Base-by-base conservation (phyloP, 2,329 filamentous ascomycete species). In the Thielaviopsis punctulata region DNA sequence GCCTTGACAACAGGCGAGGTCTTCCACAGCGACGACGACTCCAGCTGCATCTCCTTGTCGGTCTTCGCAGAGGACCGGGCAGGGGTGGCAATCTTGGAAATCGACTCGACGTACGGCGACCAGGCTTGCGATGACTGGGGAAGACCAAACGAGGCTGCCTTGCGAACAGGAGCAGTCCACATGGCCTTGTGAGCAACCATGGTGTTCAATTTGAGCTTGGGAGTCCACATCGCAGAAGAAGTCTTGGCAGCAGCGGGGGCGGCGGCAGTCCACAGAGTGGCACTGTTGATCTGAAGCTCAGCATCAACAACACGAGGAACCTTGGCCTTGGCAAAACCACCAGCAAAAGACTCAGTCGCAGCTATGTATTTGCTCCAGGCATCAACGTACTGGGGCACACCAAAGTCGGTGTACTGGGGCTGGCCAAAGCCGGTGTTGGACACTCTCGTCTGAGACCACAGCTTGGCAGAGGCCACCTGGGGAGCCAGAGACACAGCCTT, bases 1-100 rank as follows among this genome's bases (percentile, higher is more conserved):
- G 22, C 19, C 1, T 56, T 53, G 36, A 55, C 53, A 18, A 46
- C 22, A 21, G 52, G 39, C 55, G 43, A 55, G 61, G 58, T 63
- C 61, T 57, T 60, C 60, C 19, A 66, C 54, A n/a, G 59, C 62
- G 22, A 64, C 60, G 49, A 67, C 58, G 44, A 64, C 62, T 41
- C 47, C 44, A 48, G 33, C 19, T 33, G 45, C 33, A 50, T 43
- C 22, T 51, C 49, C 4, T 46, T 41, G 24, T 21, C 41, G n/a
- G 43, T 22, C 4, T 25, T 49, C 4, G 12, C n/a, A 7, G 21
- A 22, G 27, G 24, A 36, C 10, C 48, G 48, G 12, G 48, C 13
- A 21, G 33, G n/a, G 22, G 48, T 21, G 23, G 15, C 18, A 12
- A 49, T 43, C 18, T 25, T 15, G 10, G 36, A n/a, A 21, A 33